A percentile compares a stretch with the other conserved stretches of the same genome.
Evolutionary conservation across 2,329 filamentous ascomycete genomes (phyloP).

Genomic region (Chrysosporium keratinophilum): DNA sequence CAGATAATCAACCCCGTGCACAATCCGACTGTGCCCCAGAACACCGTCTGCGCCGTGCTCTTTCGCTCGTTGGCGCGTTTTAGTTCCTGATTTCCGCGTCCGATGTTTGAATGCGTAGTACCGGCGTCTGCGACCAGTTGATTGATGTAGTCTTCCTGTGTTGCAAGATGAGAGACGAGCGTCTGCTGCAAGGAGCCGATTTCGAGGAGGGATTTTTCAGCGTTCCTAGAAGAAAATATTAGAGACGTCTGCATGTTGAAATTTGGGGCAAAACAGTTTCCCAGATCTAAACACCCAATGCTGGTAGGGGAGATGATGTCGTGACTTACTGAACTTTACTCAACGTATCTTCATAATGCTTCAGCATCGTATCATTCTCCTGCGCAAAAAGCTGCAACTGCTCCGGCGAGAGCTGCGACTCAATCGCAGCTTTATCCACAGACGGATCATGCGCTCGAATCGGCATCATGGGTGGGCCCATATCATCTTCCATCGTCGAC

Average conservation of each 20-base stretch:
- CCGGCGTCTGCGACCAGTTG: conserved; percentile 77
- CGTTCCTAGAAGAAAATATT: conserved; percentile 48
- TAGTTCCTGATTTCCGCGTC: conserved; percentile 79
- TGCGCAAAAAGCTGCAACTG: conserved; percentile 88
- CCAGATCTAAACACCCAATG: too few species aligned
- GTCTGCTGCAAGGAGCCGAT: conserved; percentile 87
- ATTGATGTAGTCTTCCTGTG: conserved; percentile 80
- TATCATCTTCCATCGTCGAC: conserved; percentile 22
- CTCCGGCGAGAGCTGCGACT: conserved; percentile 61
- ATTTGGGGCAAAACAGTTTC: not conserved
- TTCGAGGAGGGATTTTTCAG: conserved; percentile 81
- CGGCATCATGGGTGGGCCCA: conserved; percentile 18
- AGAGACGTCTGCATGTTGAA: too few species aligned
- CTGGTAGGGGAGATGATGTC: not conserved
- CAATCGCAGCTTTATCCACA: conserved; percentile 31
- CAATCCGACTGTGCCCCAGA: conserved; percentile 66
- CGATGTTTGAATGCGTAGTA: conserved; percentile 74
- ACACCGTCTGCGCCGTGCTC: conserved; percentile 66
- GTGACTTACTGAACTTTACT: conserved; percentile 83
- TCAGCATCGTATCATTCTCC: conserved; percentile 85
- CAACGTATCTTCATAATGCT: conserved; percentile 86
- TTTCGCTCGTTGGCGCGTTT: conserved; percentile 66
- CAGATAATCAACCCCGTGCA: conserved; percentile 65
- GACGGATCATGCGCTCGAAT: conserved; percentile 22
- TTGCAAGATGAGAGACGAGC: conserved; percentile 72